phyloP scores from a whole-genome alignment of 2,329 filamentous ascomycete species.

The Aphanoascus verrucosus region DNA sequence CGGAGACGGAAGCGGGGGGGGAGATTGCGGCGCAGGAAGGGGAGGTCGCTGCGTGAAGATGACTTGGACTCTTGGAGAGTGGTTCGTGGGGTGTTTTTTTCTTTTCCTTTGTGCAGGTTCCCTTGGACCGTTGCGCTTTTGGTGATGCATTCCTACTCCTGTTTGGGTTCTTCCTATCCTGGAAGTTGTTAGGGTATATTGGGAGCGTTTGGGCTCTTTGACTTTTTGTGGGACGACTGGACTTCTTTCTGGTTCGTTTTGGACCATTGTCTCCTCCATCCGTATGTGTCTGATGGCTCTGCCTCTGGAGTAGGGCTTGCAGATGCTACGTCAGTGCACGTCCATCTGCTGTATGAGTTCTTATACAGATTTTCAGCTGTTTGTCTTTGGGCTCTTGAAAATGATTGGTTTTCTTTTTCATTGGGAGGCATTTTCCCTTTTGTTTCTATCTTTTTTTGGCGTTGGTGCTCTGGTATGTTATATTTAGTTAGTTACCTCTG shows the following conservation, averaged over 20 bases:
- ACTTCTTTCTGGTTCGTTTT: too few species aligned
- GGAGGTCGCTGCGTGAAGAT: constrained; percentile 20
- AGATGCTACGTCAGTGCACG: not conserved
- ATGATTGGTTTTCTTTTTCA: not conserved
- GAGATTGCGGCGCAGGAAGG: constrained; percentile 32
- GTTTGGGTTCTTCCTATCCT: too few species aligned
- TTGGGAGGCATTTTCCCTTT: not conserved
- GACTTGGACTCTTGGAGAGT: too few species aligned
- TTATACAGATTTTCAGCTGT: not conserved
- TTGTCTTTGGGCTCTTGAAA: not conserved
- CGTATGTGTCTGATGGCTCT: too few species aligned
- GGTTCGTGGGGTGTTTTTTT: not conserved
- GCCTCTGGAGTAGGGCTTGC: too few species aligned
- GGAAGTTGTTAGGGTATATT: too few species aligned
- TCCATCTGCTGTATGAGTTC: not conserved
- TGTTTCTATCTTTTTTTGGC: not conserved
- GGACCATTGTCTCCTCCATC: too few species aligned
- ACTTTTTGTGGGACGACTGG: too few species aligned
- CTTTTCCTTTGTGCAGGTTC: not conserved
- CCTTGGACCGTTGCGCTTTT: too few species aligned
- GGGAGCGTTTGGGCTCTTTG: too few species aligned
- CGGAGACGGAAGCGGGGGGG: constrained; percentile 53
- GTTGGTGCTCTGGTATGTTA: not conserved
- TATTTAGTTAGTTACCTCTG: not conserved
- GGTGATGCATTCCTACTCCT: too few species aligned